Evolutionary conservation across 345 rosid species (phyloP).

Genomic region (Melaleuca alternifolia): DNA sequence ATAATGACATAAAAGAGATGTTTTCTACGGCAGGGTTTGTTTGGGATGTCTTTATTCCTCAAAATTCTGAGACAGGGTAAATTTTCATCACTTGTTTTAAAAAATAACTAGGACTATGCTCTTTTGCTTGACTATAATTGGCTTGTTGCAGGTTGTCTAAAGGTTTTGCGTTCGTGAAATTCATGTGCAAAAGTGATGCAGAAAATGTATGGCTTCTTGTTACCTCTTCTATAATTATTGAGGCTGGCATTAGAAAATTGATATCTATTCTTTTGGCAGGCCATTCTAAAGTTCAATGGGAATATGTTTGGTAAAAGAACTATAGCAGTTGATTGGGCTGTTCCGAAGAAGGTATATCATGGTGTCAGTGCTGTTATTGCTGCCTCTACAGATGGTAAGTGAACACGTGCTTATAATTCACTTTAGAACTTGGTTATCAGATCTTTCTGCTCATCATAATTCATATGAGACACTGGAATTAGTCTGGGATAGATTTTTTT

Average conservation of each 20-base stretch:
- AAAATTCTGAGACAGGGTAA: constrained; percentile 70
- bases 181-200: constrained; percentile 82
- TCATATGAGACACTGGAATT: no score
- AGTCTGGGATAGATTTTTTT: no score
- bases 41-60: constrained; percentile 82
- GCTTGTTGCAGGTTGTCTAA: constrained; percentile 58
- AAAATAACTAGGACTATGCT: neutral
- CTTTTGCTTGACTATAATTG: neutral
- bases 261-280: constrained; percentile 33
- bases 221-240: neutral
- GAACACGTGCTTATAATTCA: no score
- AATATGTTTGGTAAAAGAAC: constrained; percentile 63
- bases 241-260: neutral
- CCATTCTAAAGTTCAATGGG: constrained; percentile 84
- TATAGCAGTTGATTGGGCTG: constrained; percentile 95
- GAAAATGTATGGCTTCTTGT: constrained; percentile 45
- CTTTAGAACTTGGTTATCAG: neutral
- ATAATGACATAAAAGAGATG: constrained; percentile 40
- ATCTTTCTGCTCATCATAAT: neutral
- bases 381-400: constrained; percentile 52
- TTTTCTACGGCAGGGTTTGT: constrained; percentile 82
- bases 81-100: neutral
- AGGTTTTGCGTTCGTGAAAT: constrained; percentile 94
- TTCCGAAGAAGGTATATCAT: constrained; percentile 72
- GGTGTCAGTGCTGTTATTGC: constrained; percentile 23